Conservation (phyloP, 2,329 filamentous ascomycete genomes). For the Chrysosporium queenslandicum region DNA sequence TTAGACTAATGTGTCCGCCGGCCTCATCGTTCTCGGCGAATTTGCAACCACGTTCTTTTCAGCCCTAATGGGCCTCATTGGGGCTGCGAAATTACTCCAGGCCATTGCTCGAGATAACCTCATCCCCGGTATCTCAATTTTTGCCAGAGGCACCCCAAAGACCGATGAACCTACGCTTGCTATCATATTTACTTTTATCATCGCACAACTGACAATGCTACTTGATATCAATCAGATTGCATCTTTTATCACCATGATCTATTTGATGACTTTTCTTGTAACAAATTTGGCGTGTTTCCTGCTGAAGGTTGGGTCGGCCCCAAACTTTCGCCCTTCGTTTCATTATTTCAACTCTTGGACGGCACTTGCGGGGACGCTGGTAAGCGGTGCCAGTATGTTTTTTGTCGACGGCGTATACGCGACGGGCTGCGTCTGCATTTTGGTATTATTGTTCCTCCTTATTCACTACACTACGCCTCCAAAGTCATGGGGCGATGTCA, state of each 20-base stretch:
- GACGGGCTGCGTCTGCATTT: conserved; percentile 59
- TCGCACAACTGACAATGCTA: conserved; percentile 70
- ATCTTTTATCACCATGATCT: conserved; percentile 82
- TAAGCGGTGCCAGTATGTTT: conserved; percentile 75
- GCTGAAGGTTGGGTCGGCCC: conserved; percentile 74
- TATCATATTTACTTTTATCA: conserved; percentile 62
- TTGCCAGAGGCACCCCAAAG: conserved; percentile 61
- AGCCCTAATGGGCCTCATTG: conserved; percentile 76
- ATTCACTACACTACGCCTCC: conserved; percentile 80
- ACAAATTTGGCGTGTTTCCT: conserved; percentile 82
- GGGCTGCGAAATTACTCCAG: conserved; percentile 73
- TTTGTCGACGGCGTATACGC: conserved; percentile 79
- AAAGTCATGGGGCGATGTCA: conserved; percentile 84
- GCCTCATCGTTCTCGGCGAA: conserved; percentile 68
- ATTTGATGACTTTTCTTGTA: conserved; percentile 83
- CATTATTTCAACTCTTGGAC: conserved; percentile 84
- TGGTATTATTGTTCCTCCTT: conserved; percentile 67
- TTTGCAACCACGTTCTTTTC: conserved; percentile 77
- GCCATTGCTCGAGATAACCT: conserved; percentile 70
- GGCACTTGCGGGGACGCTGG: conserved; percentile 61
- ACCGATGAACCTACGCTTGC: conserved; percentile 67
- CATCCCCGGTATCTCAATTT: conserved; percentile 63
- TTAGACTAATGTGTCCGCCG: conserved; percentile 61
- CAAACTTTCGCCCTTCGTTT: conserved; percentile 80
- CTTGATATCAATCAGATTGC: conserved; percentile 81